Evolutionary conservation across 1,284 basidiomycete species (phyloP), one percentile per base, ranked within the genome.

Genomic region (Taiwanofungus camphoratus): DNA sequence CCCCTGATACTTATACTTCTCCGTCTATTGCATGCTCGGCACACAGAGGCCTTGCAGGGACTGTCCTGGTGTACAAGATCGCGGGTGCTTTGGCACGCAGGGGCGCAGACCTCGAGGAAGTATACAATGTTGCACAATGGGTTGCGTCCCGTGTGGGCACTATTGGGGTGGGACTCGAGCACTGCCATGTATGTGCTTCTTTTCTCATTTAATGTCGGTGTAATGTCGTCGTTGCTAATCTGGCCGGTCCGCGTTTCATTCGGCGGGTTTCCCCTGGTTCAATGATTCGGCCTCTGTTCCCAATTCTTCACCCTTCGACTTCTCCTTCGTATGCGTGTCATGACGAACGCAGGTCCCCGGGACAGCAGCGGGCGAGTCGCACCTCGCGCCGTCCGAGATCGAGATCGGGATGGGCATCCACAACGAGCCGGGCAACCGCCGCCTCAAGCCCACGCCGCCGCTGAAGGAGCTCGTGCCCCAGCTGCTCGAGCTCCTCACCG

Each of bases 321-420:
- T n/a, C 20, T 22, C 1, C 39, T 11, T 37, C 30, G n/a, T n/a
- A n/a, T n/a, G n/a, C n/a, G n/a, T n/a, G n/a, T n/a, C 3, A 11
- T 39, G 4, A 44, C 27, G 16, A 9, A 33, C 27, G 31, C 42
- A 89, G 85, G 81, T 92, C 41, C 88, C 91, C 5, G 92, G 91
- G 15, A 93, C 90, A 2, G 79, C 78, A 0, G 58, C 74, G 2
- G 63, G 70, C 2, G 67, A 78, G 36, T 76, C 77, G 2, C 76
- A 84, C 57, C 70, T 94, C 5, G 67, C 68, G 6, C 57, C 65
- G 3, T 65, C 74, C 31, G 88, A 93, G 64, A 78, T 92, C 41
- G 91, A 94, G 62, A 83, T 94, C 43, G 92, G 93, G 9, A 74
- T 88, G 72, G 88, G 88, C 15, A 94, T 95, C 50, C 92, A 97